Evolutionary conservation across 2,329 filamentous ascomycete species (phyloP).

Genomic region (Xylariales sp.): DNA sequence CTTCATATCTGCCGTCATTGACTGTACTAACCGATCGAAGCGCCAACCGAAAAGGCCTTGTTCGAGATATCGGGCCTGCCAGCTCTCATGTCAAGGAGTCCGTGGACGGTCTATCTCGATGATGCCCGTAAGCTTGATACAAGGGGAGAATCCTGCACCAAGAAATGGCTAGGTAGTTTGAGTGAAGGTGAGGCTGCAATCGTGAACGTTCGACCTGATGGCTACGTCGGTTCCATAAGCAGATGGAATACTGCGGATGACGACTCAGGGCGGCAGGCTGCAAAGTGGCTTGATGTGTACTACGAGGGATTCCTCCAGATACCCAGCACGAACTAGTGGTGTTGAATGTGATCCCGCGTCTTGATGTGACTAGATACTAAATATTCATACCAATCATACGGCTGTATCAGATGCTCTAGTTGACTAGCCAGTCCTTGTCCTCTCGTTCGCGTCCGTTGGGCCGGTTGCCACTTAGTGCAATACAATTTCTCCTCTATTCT

Average conservation of each 20-base stretch:
- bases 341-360: no score
- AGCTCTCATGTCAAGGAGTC: constrained; percentile 18
- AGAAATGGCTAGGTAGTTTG: constrained; percentile 22
- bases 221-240: constrained; percentile 23
- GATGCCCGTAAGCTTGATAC: constrained; percentile 23
- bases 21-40: constrained; percentile 12
- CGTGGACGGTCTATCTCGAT: constrained; percentile 25
- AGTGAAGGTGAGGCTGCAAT: constrained; percentile 17
- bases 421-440: no score
- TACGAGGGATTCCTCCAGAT: constrained; percentile 51
- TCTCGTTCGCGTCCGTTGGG: no score
- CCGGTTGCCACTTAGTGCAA: no score
- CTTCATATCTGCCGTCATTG: not conserved
- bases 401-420: no score
- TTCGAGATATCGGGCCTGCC: constrained; percentile 23
- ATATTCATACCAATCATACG: no score
- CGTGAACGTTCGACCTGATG: constrained; percentile 22
- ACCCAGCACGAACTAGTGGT: no score
- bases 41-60: constrained; percentile 20
- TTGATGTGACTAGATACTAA: no score
- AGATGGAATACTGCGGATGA: constrained; percentile 16
- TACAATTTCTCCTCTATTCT: no score
- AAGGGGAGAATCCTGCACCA: constrained; percentile 17
- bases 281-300: constrained; percentile 50
- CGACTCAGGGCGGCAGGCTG: constrained; percentile 46